These are phyloP conservation scores for Trichosporon coremiiforme DNA, from an alignment of 1,284 basidiomycete species.

Conservation along the genomic window DNA sequence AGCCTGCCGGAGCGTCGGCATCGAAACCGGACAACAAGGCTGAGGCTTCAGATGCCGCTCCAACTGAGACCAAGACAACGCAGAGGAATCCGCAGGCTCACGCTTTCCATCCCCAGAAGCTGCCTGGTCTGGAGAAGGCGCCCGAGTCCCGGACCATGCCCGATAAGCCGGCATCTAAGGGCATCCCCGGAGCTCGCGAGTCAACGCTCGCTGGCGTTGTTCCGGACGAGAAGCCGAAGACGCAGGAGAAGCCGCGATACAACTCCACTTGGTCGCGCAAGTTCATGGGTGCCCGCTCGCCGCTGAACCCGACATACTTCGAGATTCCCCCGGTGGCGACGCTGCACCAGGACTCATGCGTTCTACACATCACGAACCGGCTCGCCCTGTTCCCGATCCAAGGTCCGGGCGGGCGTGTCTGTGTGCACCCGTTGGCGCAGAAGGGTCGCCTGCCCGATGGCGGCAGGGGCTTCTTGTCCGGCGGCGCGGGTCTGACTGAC, in stretches of 20 bases:
- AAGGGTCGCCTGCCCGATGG: conserved; percentile 55
- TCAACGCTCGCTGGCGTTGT: conserved; percentile 1
- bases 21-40: background rate
- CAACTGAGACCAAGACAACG: background rate
- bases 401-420: conserved; percentile 58
- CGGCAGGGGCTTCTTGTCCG: conserved; percentile 49
- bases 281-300: conserved; percentile 56
- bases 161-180: background rate
- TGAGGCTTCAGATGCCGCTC: background rate
- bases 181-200: conserved; percentile 7
- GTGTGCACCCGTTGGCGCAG: conserved; percentile 51
- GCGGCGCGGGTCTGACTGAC: conserved; percentile 54
- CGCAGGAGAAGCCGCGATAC: conserved; percentile 30
- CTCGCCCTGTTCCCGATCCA: conserved; percentile 57
- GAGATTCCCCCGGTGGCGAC: conserved; percentile 55
- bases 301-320: conserved; percentile 57
- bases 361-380: conserved; percentile 47
- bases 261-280: conserved; percentile 57
- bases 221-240: conserved; percentile 6
- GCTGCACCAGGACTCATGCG: conserved; percentile 53
- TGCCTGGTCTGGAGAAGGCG: background rate
- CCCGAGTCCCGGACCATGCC: conserved; percentile 8
- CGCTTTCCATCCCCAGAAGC: background rate
- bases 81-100: background rate
- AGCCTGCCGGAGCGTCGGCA: background rate